Conservation (phyloP, 1,139 yeast species). For the Pichia sp. region DNA sequence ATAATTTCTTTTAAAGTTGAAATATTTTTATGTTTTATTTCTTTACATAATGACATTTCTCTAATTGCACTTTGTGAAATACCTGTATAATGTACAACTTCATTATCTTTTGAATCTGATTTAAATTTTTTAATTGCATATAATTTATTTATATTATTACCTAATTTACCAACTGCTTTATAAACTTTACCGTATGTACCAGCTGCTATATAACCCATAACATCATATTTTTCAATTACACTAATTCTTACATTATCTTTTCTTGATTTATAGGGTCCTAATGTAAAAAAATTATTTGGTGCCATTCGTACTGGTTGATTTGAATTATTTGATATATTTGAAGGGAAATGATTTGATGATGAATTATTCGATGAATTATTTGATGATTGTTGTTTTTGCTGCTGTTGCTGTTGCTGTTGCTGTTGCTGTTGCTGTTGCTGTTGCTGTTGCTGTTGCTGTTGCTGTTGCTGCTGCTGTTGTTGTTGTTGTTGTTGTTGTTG, state of each 20-base stretch:
- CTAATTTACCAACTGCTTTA: slow-evolving; percentile 54
- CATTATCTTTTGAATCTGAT: slow-evolving; percentile 86
- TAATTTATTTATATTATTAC: slow-evolving; percentile 20
- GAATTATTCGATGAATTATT: neutral
- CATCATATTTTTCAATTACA: slow-evolving; percentile 76
- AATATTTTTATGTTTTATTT: slow-evolving; percentile 71
- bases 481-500: neutral
- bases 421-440: slow-evolving; percentile 9
- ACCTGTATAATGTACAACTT: slow-evolving; percentile 84
- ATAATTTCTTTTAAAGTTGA: slow-evolving; percentile 77
- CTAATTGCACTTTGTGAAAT: slow-evolving; percentile 94
- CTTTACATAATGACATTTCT: slow-evolving; percentile 94
- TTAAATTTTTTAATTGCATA: slow-evolving; percentile 95
- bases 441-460: slow-evolving; percentile 10
- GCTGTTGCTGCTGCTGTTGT: slow-evolving; percentile 1
- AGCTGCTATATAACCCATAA: slow-evolving; percentile 94
- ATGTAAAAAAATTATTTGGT: slow-evolving; percentile 57
- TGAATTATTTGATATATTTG: neutral
- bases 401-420: slow-evolving; percentile 8
- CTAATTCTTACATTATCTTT: slow-evolving; percentile 65
- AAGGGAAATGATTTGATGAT: neutral
- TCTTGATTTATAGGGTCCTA: slow-evolving; percentile 67
- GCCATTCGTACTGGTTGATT: slow-evolving; percentile 37
- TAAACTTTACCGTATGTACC: slow-evolving; percentile 98
- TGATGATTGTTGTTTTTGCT: slow-evolving; percentile 4